Base-by-base conservation (phyloP, 1,139 yeast species). In the Dujonia santamariae region DNA sequence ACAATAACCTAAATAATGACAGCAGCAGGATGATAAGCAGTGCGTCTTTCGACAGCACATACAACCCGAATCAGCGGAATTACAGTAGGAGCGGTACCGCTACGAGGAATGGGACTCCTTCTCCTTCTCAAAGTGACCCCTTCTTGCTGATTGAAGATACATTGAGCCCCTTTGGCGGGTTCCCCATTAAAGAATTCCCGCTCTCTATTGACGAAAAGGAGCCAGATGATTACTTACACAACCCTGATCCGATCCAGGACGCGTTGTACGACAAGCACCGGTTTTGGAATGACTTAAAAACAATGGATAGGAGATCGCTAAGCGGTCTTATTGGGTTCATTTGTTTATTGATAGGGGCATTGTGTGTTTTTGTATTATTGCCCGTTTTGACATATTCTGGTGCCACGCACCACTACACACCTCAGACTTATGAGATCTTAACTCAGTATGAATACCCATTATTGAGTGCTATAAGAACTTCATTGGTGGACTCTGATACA, bases 121-220 rank as follows among this genome's bases (percentile, higher is more conserved):
- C n/a, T n/a, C n/a, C 33, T 5, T 13, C 33, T 7, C 33, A 18
- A 4, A 24, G 33, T 14, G 36, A 41, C 30, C 46, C 32, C n/a
- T 44, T 35, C 42, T 31, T 33, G 24, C 30, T 20, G 35, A 11
- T 17, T 4, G 35, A 27, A 24, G 36, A 33, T 15, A 34, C 43
- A 22, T 48, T 47, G 29, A 45, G 52, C 16, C 61, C 61, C 3
- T 56, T 56, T 37, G 62, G 62, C 12, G 62, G 62, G 13, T 56
- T 45, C 38, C 62, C 62, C 0, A 56, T 55, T 3, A 36, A 46
- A n/a, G 40, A 50, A 3, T 56, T 56, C 32, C 61, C 62, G 5
- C 41, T 56, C 27, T 50, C 51, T 39, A 46, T 56, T 12, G 53
- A 54, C 29, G 59, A 56, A 22, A 44, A 42, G 29, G 62, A 56